Percentiles rank a stretch among this genome's conserved stretches.
phyloP scores from a whole-genome alignment of 176 grass and related monocot species.

The Avena atlantica region DNA sequence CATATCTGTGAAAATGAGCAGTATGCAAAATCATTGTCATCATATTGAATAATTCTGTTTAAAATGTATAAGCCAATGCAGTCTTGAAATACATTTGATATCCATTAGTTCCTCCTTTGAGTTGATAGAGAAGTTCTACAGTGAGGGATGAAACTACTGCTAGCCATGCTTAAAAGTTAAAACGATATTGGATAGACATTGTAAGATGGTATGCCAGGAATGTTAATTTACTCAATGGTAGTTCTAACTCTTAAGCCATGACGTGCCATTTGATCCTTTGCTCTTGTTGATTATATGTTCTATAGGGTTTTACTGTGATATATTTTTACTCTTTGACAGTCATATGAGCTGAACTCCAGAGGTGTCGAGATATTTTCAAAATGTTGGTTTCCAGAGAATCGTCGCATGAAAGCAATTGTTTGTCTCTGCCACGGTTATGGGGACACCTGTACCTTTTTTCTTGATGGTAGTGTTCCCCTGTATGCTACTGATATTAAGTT shows the following conservation, averaged over 20 bases:
- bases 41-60: slow-evolving; percentile 19
- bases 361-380: slow-evolving; percentile 95
- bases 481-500: slow-evolving; percentile 32
- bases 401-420: slow-evolving; percentile 74
- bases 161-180: background rate
- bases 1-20: slow-evolving; percentile 1
- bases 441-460: slow-evolving; percentile 97
- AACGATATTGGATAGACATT: background rate
- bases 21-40: background rate
- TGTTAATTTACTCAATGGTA: slow-evolving; percentile 25
- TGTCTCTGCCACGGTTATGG: slow-evolving; percentile 97
- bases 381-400: slow-evolving; percentile 79
- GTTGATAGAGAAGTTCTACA: slow-evolving; percentile 13
- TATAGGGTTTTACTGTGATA: slow-evolving; percentile 1
- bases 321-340: slow-evolving; percentile 48
- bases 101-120: slow-evolving; percentile 23
- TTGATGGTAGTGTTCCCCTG: slow-evolving; percentile 70
- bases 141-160: slow-evolving; percentile 16
- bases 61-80: background rate
- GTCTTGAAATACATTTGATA: background rate
- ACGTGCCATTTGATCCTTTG: background rate
- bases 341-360: slow-evolving; percentile 81
- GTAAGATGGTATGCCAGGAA: background rate
- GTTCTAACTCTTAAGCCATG: background rate
- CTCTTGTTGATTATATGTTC: slow-evolving; percentile 33